These are phyloP conservation scores for Wickerhamia fluorescens DNA, from an alignment of 805 yeast species.

Conservation along the genomic window DNA sequence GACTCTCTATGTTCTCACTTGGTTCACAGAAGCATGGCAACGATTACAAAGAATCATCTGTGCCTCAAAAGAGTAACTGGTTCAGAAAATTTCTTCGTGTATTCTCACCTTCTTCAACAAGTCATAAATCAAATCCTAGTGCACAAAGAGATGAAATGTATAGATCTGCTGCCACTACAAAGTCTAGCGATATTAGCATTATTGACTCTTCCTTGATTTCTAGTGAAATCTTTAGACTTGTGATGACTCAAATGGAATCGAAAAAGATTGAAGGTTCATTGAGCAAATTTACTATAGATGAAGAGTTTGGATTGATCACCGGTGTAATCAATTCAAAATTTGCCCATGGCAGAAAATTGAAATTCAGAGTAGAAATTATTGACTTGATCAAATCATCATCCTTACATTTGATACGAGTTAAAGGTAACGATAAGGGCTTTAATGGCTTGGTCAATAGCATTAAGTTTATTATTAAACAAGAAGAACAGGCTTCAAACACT, in stretches of 20 bases:
- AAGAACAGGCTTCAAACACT: constrained; percentile 20
- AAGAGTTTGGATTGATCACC: constrained; percentile 35
- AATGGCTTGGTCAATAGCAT: constrained; percentile 36
- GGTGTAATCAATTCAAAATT: constrained; percentile 43
- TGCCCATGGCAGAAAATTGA: constrained; percentile 40
- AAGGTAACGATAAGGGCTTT: constrained; percentile 43
- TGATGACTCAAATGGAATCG: constrained; percentile 36
- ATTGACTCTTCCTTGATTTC: constrained; percentile 28
- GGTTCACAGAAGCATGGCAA: constrained; percentile 11
- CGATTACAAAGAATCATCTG: constrained; percentile 8
- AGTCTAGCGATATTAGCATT: constrained; percentile 19
- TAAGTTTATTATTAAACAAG: constrained; percentile 38
- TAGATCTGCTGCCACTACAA: constrained; percentile 2
- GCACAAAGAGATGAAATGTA: constrained; percentile 4
- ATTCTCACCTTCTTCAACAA: too few species aligned
- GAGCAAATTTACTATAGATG: constrained; percentile 33
- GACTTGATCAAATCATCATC: constrained; percentile 32
- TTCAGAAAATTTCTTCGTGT: constrained; percentile 29
- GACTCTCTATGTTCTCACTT: constrained; percentile 33
- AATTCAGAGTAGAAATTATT: constrained; percentile 38
- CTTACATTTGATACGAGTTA: constrained; percentile 34
- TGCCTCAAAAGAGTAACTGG: constrained; percentile 25
- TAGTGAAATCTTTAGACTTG: constrained; percentile 23
- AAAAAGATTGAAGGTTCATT: constrained; percentile 47
- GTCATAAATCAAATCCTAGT: too few species aligned